Base-by-base conservation (phyloP, 192 early-diverging fungal genomes). In the Chytriomyces sp. region DNA sequence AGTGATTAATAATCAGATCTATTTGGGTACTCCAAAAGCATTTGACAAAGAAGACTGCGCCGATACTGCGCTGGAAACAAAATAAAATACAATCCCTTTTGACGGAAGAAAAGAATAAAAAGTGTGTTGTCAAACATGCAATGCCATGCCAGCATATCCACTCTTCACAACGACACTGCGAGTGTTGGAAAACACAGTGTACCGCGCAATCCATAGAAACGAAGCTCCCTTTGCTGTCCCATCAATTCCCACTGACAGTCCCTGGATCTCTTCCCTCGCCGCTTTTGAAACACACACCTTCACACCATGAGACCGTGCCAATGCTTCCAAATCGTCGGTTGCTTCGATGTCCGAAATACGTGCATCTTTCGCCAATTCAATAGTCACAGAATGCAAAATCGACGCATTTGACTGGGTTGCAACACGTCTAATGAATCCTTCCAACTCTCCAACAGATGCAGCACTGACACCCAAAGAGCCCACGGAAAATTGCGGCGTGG, bases 151-250 rank as follows among this genome's bases (percentile, higher is more conserved):
- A 23, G 24, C 47, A 23, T 8, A 77, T 53, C 76, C 76, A 45
- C 61, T 75, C 26, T n/a, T 16, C 53, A 69, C 0, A 23, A 77
- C 28, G 6, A 70, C 67, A 35, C 76, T 67, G 7, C 76, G 20
- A 6, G 66, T 46, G 35, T 26, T 59, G 2, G 44, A 24, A 44
- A 69, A 77, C 9, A 68, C 65, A 45, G 67, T 69, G 45, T 77
- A 77, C 57, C 69, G 69, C 7, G 50, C 65, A 43, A 69, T 45
- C 76, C 76, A 77, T 10, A 57, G 57, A 24, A 9, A 77, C 60
- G 20, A 18, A 18, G n/a, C 10, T 2, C 18, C 59, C 50, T 20
- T n/a, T 23, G 18, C 49, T 5, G 60, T 45, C 8, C 13, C 10
- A 6, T 48, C 49, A 23, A 3, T 16, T 43, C 24, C 63, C 11